Conservation (phyloP, 495 filamentous ascomycete species). For the Lindgomyces ingoldianus region DNA sequence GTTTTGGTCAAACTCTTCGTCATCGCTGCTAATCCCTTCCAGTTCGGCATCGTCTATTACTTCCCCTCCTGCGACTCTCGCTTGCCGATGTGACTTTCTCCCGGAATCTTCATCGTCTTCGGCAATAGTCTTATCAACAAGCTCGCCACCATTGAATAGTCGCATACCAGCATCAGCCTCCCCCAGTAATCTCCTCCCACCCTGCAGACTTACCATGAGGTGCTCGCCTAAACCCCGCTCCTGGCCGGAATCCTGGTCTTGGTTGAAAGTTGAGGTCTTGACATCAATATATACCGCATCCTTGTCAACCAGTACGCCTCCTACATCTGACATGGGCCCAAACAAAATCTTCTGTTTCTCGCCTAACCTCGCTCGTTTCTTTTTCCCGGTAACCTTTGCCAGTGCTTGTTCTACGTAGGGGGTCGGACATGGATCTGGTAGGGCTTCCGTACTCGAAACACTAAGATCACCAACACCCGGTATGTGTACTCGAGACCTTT, state of each 20-base stretch:
- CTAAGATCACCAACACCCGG: conserved; percentile 92
- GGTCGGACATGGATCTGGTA: conserved; percentile 95
- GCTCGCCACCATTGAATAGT: conserved; percentile 75
- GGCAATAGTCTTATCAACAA: conserved; percentile 62
- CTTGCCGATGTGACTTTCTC: conserved; percentile 68
- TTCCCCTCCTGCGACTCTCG: conserved; percentile 63
- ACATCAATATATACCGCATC: conserved; percentile 80
- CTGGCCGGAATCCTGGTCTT: conserved; percentile 61
- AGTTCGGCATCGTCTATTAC: conserved; percentile 48
- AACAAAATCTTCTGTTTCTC: conserved; percentile 96
- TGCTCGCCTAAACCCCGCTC: conserved; percentile 89
- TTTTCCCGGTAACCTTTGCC: conserved; percentile 79
- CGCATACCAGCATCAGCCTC: conserved; percentile 76
- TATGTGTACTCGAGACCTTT: conserved; percentile 86
- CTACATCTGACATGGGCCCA: conserved; percentile 97
- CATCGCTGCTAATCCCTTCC: conserved; percentile 45
- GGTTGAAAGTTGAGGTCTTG: conserved; percentile 75
- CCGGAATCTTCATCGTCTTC: conserved; percentile 60
- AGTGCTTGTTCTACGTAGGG: conserved; percentile 84
- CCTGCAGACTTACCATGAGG: conserved; percentile 85
- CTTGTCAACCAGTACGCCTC: conserved; percentile 81
- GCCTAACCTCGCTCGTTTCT: conserved; percentile 70
- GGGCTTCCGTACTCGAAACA: conserved; percentile 76
- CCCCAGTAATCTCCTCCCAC: conserved; percentile 78
- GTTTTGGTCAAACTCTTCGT: conserved; percentile 56